Evolutionary conservation across 2,329 filamentous ascomycete species (phyloP).

Genomic region (Phialophora macrospora): DNA sequence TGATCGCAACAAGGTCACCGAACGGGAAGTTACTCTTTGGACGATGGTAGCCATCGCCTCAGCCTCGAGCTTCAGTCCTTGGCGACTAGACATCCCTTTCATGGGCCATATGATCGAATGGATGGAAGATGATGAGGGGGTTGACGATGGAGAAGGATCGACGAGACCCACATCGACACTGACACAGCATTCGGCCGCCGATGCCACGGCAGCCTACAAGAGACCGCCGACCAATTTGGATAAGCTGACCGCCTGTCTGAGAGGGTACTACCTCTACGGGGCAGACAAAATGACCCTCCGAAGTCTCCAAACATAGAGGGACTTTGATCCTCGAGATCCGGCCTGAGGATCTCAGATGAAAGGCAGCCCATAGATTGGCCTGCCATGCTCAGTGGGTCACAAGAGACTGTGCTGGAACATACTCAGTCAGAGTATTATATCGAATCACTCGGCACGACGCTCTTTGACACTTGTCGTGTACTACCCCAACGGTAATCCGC

Average conservation of each 20-base stretch:
- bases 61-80: slow-evolving; percentile 29
- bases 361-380: neutral
- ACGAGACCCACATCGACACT: neutral
- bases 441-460: no score
- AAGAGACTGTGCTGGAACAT: no score
- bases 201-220: neutral
- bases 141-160: neutral
- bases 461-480: neutral
- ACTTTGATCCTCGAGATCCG: neutral
- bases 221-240: slow-evolving; percentile 20
- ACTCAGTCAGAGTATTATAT: no score
- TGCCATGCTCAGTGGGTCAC: no score
- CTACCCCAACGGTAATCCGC: neutral
- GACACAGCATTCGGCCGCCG: neutral
- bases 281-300: slow-evolving; percentile 28
- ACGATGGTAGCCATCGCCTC: slow-evolving; percentile 29
- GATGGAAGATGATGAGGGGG: slow-evolving; percentile 27
- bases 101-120: slow-evolving; percentile 32
- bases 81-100: slow-evolving; percentile 32
- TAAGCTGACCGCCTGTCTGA: slow-evolving; percentile 25
- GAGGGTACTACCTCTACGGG: slow-evolving; percentile 32
- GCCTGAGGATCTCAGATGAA: neutral
- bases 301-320: slow-evolving; percentile 20
- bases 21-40: slow-evolving; percentile 32
- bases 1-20: slow-evolving; percentile 15